Conservation (phyloP, 169 alveolate species). For the Cryptosporidium tyzzeri region DNA sequence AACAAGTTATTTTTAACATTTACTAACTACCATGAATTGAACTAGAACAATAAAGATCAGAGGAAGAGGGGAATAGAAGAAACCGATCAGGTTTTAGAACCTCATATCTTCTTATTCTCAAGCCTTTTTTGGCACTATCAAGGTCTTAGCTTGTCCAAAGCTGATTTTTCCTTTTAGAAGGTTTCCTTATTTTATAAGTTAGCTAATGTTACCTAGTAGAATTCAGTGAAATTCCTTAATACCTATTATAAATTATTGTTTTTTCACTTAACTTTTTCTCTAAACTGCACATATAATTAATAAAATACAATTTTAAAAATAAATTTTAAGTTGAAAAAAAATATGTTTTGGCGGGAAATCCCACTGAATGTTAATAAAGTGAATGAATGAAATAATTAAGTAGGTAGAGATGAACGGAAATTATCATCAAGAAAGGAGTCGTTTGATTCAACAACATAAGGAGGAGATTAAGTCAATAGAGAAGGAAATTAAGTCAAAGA, state of each 20-base stretch:
- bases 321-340: background rate
- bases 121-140: no score
- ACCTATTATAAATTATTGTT: no score
- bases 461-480: constrained; percentile 59
- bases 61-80: background rate
- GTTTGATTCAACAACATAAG: constrained; percentile 61
- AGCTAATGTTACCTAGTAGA: background rate
- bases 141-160: background rate
- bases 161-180: no score
- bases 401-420: constrained; percentile 22
- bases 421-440: constrained; percentile 75
- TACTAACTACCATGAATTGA: background rate
- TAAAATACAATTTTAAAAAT: no score
- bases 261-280: background rate
- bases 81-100: background rate
- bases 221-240: background rate
- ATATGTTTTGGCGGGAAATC: constrained; percentile 20
- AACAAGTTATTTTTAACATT: background rate
- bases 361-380: background rate
- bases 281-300: no score
- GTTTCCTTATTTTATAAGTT: background rate
- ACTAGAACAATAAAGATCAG: background rate
- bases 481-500: constrained; percentile 64
- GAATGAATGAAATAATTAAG: background rate
- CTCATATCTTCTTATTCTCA: no score